Percentiles rank a stretch among this genome's conserved stretches.
Conservation (phyloP, 805 yeast species). For the Ogataea methanolica region DNA sequence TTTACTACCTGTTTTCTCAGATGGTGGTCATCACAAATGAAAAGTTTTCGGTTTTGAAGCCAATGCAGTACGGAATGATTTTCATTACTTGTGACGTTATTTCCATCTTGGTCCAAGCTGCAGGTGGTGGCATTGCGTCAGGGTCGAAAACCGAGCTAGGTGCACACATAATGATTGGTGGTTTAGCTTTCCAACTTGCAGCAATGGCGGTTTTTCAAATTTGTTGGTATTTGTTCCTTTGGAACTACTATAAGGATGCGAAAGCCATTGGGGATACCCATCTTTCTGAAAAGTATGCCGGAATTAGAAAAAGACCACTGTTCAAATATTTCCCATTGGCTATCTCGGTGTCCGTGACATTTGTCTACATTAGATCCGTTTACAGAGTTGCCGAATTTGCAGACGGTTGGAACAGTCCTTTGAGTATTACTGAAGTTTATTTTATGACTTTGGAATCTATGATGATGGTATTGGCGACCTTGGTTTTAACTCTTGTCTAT, state of each 20-base stretch:
- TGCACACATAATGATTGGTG: slow-evolving; percentile 64
- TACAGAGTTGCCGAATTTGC: slow-evolving; percentile 70
- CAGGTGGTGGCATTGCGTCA: slow-evolving; percentile 65
- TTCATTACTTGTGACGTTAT: slow-evolving; percentile 59
- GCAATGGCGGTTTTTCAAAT: slow-evolving; percentile 56
- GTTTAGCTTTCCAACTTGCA: slow-evolving; percentile 67
- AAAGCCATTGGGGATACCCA: slow-evolving; percentile 20
- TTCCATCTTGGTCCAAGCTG: slow-evolving; percentile 58
- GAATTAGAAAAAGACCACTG: slow-evolving; percentile 26
- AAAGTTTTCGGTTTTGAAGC: slow-evolving; percentile 41
- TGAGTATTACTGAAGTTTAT: slow-evolving; percentile 54
- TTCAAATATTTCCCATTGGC: slow-evolving; percentile 42
- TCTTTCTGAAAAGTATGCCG: slow-evolving; percentile 30
- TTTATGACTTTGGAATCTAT: slow-evolving; percentile 56
- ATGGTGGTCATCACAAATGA: slow-evolving; percentile 54
- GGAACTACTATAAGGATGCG: slow-evolving; percentile 28
- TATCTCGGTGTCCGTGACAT: slow-evolving; percentile 38
- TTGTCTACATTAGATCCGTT: slow-evolving; percentile 58
- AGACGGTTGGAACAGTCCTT: slow-evolving; percentile 63
- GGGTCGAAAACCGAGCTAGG: slow-evolving; percentile 35
- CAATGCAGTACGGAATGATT: slow-evolving; percentile 51
- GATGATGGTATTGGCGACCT: slow-evolving; percentile 46
- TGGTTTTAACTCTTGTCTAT: slow-evolving; percentile 46
- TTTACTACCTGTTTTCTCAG: slow-evolving; percentile 63
- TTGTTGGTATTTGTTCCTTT: slow-evolving; percentile 42